Evolutionary conservation across 1,139 yeast species (phyloP), one percentile per base, ranked within the genome.

Genomic region (Sugiyamaella neomexicana): DNA sequence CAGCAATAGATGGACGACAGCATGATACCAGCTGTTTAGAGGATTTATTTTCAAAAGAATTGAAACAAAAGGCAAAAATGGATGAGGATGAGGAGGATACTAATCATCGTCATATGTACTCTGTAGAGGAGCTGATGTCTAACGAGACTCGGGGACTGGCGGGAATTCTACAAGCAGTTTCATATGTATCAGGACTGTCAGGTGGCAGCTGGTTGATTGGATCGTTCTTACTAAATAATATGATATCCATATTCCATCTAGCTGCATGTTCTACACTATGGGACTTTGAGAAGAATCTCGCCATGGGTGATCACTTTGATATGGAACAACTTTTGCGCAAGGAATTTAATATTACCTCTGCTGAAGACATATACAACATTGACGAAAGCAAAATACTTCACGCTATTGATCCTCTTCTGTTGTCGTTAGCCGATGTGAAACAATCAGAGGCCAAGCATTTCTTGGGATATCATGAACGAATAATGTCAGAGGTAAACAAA

Each of bases 151-250:
- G 93, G n/a, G 59, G 62, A 13, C 70, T 88, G 46, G 95, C 93
- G 43, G 93, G 96, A 1, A 71, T 89, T 54, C 72, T 86, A 50
- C 88, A 89, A 63, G 74, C 86, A 2, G 67, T 90, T 0, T 82
- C 93, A 1, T 89, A 89, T 68, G 66, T 89, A 50, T 77, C 86
- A 0, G 96, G 96, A 40, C 75, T 86, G 46, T 83, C 90, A 0
- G 95, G 95, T 46, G 95, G 95, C 52, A 82, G 82, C 58, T 89
- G 96, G 96, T 75, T 89, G 52, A 83, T 88, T 13, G 90, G 95
- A 5, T 79, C 95, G 15, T 71, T 89, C 52, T 85, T 83, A 5
- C 77, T 83, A 70, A 89, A 89, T 70, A 86, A 89, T 67, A 58
- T 58, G 57, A 45, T 43, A 20, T 54, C 62, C 13, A 46, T 58